A percentile compares a stretch with the other conserved stretches of the same genome.
Conservation (phyloP, 2,329 filamentous ascomycete genomes). For the Clonostachys chloroleuca region DNA sequence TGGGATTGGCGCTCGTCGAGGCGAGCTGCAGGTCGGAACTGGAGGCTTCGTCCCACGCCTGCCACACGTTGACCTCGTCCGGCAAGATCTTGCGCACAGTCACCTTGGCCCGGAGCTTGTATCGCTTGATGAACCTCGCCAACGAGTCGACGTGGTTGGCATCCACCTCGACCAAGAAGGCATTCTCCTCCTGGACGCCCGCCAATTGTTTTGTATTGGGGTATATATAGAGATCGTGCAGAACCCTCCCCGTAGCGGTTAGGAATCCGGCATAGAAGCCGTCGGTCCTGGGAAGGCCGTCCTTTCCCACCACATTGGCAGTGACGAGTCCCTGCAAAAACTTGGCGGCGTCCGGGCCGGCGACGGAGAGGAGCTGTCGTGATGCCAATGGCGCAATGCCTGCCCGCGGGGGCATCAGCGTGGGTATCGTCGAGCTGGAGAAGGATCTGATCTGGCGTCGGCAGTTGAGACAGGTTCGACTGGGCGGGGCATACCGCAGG, state of each 20-base stretch:
- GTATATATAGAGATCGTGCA: slow-evolving; percentile 91
- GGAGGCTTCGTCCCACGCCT: slow-evolving; percentile 61
- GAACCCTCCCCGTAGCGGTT: slow-evolving; percentile 76
- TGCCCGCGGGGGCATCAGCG: slow-evolving; percentile 32
- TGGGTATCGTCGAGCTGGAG: slow-evolving; percentile 15
- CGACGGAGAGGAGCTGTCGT: slow-evolving; percentile 74
- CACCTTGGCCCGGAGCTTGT: slow-evolving; percentile 82
- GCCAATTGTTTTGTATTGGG: slow-evolving; percentile 36
- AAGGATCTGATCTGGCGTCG: slow-evolving; percentile 23
- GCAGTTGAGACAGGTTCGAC: slow-evolving; percentile 19
- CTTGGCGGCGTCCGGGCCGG: slow-evolving; percentile 73
- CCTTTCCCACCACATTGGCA: slow-evolving; percentile 37
- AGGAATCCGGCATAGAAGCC: slow-evolving; percentile 82
- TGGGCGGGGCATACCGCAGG: neutral
- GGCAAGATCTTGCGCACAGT: slow-evolving; percentile 60
- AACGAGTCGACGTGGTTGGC: slow-evolving; percentile 57
- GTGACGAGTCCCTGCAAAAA: slow-evolving; percentile 90
- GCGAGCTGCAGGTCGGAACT: neutral
- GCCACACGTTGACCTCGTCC: slow-evolving; percentile 66
- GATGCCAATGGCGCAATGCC: slow-evolving; percentile 58
- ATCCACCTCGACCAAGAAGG: slow-evolving; percentile 78
- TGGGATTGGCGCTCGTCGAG: neutral
- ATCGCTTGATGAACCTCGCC: slow-evolving; percentile 71
- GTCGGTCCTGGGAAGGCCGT: slow-evolving; percentile 23
- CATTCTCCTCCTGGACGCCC: slow-evolving; percentile 15